phyloP scores from a whole-genome alignment of 2,329 filamentous ascomycete genomes.

The Cladosporium sp. region DNA sequence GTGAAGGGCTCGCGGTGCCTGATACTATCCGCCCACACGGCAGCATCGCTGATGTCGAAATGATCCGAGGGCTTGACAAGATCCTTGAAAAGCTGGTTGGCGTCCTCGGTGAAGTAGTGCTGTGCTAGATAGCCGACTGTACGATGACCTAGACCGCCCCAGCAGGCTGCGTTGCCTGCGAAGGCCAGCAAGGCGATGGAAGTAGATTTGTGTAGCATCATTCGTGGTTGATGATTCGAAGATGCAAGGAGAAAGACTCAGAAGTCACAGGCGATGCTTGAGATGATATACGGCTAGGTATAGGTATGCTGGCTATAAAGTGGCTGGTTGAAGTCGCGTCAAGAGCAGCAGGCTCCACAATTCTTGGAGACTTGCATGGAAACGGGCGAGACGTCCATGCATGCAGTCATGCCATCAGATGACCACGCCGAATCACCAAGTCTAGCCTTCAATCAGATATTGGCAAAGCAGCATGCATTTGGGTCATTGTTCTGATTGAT shows the following conservation, averaged over 20 bases:
- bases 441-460: background rate
- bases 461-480: background rate
- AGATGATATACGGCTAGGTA: background rate
- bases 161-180: background rate
- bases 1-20: background rate
- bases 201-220: background rate
- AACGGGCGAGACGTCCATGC: background rate
- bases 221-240: background rate
- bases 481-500: background rate
- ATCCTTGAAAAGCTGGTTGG: background rate
- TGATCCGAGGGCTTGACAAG: background rate
- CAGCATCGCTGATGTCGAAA: constrained; percentile 9
- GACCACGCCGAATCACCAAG: background rate
- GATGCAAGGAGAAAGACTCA: background rate
- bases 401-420: background rate
- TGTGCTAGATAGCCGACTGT: constrained; percentile 8
- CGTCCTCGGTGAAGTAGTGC: constrained; percentile 3
- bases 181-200: background rate
- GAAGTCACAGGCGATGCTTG: background rate
- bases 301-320: background rate
- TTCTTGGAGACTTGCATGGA: background rate
- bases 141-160: constrained; percentile 10
- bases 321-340: background rate
- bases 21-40: constrained; percentile 1
- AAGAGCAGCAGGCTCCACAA: background rate